phyloP scores from a whole-genome alignment of 441 rosid species.

The Flueggea neowawraea region DNA sequence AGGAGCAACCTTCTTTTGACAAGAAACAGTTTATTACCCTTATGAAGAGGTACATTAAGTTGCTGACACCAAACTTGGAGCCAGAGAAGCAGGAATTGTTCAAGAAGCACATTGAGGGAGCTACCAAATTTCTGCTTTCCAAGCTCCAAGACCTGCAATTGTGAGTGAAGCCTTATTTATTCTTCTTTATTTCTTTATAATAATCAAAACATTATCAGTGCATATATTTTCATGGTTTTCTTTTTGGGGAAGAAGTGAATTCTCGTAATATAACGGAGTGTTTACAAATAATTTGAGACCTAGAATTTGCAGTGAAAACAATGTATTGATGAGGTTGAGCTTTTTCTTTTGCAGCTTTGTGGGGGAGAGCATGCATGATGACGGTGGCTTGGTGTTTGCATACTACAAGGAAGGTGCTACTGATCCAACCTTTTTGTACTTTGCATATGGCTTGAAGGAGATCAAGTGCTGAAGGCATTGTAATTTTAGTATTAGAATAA shows the following conservation, averaged over 20 bases:
- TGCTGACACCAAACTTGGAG: slow-evolving; percentile 56
- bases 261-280: too few relatives aligned
- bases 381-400: slow-evolving; percentile 71
- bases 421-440: slow-evolving; percentile 95
- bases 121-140: slow-evolving; percentile 78
- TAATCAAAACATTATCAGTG: not conserved
- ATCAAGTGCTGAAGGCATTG: slow-evolving; percentile 60
- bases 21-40: slow-evolving; percentile 73
- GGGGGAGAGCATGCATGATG: slow-evolving; percentile 95
- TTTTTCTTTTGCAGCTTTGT: slow-evolving; percentile 54
- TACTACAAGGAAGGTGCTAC: slow-evolving; percentile 96
- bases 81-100: slow-evolving; percentile 49
- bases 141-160: slow-evolving; percentile 90
- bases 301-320: not conserved
- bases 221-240: too few relatives aligned
- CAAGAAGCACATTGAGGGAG: slow-evolving; percentile 87
- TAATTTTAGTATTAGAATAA: not conserved
- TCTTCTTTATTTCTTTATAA: too few relatives aligned
- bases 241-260: too few relatives aligned
- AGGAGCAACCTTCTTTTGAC: slow-evolving; percentile 97
- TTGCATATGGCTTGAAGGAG: slow-evolving; percentile 83
- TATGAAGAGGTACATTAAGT: slow-evolving; percentile 79
- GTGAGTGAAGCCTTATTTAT: slow-evolving; percentile 35
- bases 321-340: not conserved
- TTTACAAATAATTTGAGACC: too few relatives aligned